Conservation (phyloP, 805 yeast species). For the Candida nanaspora region DNA sequence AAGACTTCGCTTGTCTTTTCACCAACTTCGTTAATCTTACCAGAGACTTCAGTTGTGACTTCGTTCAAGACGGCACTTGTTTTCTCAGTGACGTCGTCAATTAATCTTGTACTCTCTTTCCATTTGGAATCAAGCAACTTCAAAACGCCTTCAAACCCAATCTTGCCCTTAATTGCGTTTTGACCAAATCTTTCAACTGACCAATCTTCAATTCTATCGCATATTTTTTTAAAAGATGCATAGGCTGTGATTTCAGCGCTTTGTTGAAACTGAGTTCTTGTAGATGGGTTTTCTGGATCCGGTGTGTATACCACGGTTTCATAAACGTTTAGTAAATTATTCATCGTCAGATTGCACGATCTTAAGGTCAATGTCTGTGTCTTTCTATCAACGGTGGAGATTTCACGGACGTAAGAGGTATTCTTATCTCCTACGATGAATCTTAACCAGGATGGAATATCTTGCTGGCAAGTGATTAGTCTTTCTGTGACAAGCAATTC, state of each 20-base stretch:
- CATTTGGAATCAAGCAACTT: slow-evolving; percentile 35
- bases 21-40: slow-evolving; percentile 17
- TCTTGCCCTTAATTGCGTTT: slow-evolving; percentile 76
- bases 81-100: slow-evolving; percentile 14
- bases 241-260: slow-evolving; percentile 86
- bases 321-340: slow-evolving; percentile 64
- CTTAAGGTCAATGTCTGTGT: slow-evolving; percentile 64
- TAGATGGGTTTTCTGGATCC: slow-evolving; percentile 41
- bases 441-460: slow-evolving; percentile 77
- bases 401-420: slow-evolving; percentile 78
- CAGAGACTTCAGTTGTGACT: slow-evolving; percentile 8
- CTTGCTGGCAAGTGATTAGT: slow-evolving; percentile 80
- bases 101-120: slow-evolving; percentile 5
- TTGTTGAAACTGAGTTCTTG: slow-evolving; percentile 63
- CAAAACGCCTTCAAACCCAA: slow-evolving; percentile 80
- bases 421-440: slow-evolving; percentile 66
- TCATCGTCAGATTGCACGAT: slow-evolving; percentile 82
- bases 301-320: slow-evolving; percentile 85
- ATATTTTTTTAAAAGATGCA: slow-evolving; percentile 59
- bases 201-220: slow-evolving; percentile 89
- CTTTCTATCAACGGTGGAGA: slow-evolving; percentile 72
- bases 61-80: slow-evolving; percentile 12
- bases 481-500: slow-evolving; percentile 71
- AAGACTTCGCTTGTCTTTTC: slow-evolving; percentile 18
- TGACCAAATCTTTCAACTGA: slow-evolving; percentile 80